Conservation (phyloP, 2,329 filamentous ascomycete species). For the Epichloe typhina region DNA sequence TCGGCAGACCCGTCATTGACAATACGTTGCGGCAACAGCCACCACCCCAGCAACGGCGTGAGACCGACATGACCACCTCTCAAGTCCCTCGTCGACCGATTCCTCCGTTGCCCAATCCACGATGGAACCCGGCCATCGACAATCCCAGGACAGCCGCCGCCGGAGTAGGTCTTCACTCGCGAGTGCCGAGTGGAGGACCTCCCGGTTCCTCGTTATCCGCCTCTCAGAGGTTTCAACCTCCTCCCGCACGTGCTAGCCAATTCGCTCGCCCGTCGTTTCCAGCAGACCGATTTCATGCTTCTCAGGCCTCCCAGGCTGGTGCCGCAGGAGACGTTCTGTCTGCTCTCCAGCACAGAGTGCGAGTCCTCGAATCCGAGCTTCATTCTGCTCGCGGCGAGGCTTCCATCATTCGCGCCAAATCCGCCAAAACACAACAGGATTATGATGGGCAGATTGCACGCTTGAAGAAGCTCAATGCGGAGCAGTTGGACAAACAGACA, state of each 20-base stretch:
- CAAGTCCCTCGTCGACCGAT: conserved; percentile 14
- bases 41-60: conserved; percentile 17
- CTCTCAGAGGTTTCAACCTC: conserved; percentile 18
- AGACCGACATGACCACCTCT: conserved; percentile 7
- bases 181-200: conserved; percentile 7
- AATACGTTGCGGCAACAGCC: conserved; percentile 22
- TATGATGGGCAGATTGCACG: conserved; percentile 49
- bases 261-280: conserved; percentile 25
- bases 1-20: conserved; percentile 23
- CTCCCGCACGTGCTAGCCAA: conserved; percentile 25
- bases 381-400: conserved; percentile 57
- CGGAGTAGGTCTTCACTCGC: conserved; percentile 8
- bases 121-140: conserved; percentile 25
- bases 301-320: conserved; percentile 13
- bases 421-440: conserved; percentile 46
- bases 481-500: conserved; percentile 50
- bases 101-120: conserved; percentile 22
- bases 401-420: conserved; percentile 60
- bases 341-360: conserved; percentile 38
- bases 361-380: conserved; percentile 41
- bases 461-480: conserved; percentile 49
- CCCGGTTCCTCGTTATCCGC: conserved; percentile 13
- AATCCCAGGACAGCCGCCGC: conserved; percentile 10
- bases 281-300: conserved; percentile 12
- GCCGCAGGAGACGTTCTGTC: conserved; percentile 25